phyloP scores from a whole-genome alignment of 441 rosid species.

The Syzygium syzygioides region DNA sequence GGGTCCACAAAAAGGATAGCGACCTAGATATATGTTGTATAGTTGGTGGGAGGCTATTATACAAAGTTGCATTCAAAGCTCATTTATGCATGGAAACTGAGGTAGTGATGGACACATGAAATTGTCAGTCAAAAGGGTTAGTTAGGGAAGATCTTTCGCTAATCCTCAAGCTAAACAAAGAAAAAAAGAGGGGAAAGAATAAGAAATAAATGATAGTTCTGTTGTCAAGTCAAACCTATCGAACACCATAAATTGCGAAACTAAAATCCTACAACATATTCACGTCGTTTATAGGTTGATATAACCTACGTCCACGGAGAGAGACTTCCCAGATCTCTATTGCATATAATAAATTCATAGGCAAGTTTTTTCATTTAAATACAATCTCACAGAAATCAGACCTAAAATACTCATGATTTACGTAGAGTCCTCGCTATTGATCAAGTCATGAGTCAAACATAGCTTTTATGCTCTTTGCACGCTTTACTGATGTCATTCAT shows the following conservation, averaged over 20 bases:
- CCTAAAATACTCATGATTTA: neutral
- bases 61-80: neutral
- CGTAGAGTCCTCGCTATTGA: neutral
- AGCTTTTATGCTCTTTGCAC: neutral
- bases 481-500: neutral
- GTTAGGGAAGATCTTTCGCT: neutral
- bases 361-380: neutral
- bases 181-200: neutral
- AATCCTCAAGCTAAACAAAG: neutral
- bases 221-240: neutral
- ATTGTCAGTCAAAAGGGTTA: neutral
- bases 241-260: neutral
- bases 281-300: neutral
- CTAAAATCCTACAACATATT: neutral
- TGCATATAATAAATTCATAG: neutral
- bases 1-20: neutral
- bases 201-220: neutral
- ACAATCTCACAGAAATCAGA: neutral
- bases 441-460: neutral
- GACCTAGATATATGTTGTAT: neutral
- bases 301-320: no score
- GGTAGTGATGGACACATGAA: neutral
- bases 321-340: neutral
- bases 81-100: neutral
- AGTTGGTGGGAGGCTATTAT: neutral